These are phyloP conservation scores for Fusarium luffae DNA, from an alignment of 2,329 filamentous ascomycete genomes.

Conservation along the genomic window DNA sequence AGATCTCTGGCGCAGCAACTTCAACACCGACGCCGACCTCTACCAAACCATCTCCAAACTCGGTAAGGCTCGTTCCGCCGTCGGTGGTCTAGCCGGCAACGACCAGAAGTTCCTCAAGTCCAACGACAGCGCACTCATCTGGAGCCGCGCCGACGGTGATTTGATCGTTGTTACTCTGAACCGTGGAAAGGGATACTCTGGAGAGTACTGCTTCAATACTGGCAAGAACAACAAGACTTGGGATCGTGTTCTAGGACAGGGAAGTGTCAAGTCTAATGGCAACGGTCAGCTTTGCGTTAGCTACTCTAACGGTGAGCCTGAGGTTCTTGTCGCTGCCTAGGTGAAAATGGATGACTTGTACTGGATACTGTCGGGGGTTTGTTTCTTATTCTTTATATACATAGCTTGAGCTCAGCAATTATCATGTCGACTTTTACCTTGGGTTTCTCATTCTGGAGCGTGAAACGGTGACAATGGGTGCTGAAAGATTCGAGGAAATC, in stretches of 20 bases:
- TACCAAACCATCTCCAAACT: constrained; percentile 34
- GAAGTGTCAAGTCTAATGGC: constrained; percentile 3
- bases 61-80: constrained; percentile 17
- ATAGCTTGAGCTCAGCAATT: not conserved
- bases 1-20: constrained; percentile 66
- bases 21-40: constrained; percentile 44
- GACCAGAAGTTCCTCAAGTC: constrained; percentile 32
- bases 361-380: not conserved
- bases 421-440: not conserved
- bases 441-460: accelerated
- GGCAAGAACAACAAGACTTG: constrained; percentile 30
- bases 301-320: constrained; percentile 28
- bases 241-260: constrained; percentile 26
- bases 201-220: constrained; percentile 23
- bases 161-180: constrained; percentile 32
- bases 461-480: no score
- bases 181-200: constrained; percentile 11
- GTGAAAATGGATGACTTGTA: not conserved
- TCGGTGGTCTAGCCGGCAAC: constrained; percentile 14
- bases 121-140: constrained; percentile 10
- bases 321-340: constrained; percentile 27
- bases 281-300: constrained; percentile 20
- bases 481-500: no score
- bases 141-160: constrained; percentile 26
- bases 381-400: not conserved